Percentiles rank a stretch among this genome's conserved stretches.
phyloP scores from a whole-genome alignment of 2,329 filamentous ascomycete genomes.

The Moelleriella libera region DNA sequence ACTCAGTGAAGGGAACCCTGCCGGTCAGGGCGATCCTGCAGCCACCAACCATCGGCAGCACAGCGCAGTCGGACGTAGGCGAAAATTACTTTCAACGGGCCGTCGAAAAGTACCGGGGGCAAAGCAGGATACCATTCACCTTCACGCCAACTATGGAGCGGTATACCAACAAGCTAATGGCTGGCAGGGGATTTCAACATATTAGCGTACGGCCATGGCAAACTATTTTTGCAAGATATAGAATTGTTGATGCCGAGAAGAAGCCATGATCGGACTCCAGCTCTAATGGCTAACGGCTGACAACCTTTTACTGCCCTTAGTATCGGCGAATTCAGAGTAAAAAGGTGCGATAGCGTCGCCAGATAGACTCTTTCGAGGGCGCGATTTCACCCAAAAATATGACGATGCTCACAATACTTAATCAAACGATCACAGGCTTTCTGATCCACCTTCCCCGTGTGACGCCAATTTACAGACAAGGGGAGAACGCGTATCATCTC shows the following conservation, averaged over 20 bases:
- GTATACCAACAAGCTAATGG: slow-evolving; percentile 31
- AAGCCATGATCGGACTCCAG: neutral
- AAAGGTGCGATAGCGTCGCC: too few relatives aligned
- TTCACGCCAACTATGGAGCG: slow-evolving; percentile 35
- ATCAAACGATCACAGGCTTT: too few relatives aligned
- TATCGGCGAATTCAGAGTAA: too few relatives aligned
- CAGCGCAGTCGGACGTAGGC: slow-evolving; percentile 6
- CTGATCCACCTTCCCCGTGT: too few relatives aligned
- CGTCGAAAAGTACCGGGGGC: slow-evolving; percentile 2
- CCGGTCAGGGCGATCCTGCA: slow-evolving; percentile 28
- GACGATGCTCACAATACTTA: too few relatives aligned
- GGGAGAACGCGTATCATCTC: slow-evolving; percentile 7
- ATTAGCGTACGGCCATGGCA: slow-evolving; percentile 30
- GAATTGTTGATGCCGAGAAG: slow-evolving; percentile 12
- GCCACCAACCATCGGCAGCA: slow-evolving; percentile 22
- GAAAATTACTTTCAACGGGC: slow-evolving; percentile 23
- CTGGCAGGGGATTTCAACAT: slow-evolving; percentile 35
- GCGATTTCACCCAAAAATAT: too few relatives aligned
- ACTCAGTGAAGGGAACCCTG: neutral
- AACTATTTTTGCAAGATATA: slow-evolving; percentile 18
- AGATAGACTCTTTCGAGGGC: too few relatives aligned
- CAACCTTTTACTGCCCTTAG: too few relatives aligned
- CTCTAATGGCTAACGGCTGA: too few relatives aligned
- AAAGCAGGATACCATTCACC: slow-evolving; percentile 13
- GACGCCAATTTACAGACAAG: neutral